phyloP scores from a whole-genome alignment of 108 stramenopile species.

The Skeletonema tropicum region DNA sequence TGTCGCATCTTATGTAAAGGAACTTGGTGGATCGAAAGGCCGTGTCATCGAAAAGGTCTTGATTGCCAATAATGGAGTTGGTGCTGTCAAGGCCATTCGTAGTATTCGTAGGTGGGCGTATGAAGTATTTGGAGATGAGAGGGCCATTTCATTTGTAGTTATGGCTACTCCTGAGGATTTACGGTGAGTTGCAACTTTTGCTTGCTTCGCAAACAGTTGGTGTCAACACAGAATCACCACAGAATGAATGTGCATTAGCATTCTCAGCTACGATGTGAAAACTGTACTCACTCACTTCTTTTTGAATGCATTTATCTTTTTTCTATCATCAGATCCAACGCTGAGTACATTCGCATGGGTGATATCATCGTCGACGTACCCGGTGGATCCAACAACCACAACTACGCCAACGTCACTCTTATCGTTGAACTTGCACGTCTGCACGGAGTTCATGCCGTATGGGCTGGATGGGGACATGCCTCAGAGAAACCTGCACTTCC shows the following conservation, averaged over 20 bases:
- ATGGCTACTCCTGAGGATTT: constrained; percentile 99
- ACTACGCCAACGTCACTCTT: constrained; percentile 99
- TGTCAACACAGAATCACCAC: background rate
- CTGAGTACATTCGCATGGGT: constrained; percentile 99
- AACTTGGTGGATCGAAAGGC: constrained; percentile 69
- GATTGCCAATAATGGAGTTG: constrained; percentile 95
- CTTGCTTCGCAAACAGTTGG: constrained; percentile 4
- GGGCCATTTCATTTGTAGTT: constrained; percentile 94
- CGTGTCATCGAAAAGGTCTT: constrained; percentile 83
- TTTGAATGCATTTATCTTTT: constrained; percentile 6
- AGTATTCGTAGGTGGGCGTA: constrained; percentile 96
- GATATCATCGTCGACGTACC: constrained; percentile 99
- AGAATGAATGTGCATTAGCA: background rate
- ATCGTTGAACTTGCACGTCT: constrained; percentile 98
- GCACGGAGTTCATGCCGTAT: constrained; percentile 98
- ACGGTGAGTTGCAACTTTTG: constrained; percentile 61
- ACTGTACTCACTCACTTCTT: constrained; percentile 2
- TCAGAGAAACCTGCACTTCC: constrained; percentile 97
- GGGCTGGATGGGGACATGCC: constrained; percentile 99
- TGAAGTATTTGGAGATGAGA: constrained; percentile 93
- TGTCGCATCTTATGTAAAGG: constrained; percentile 66
- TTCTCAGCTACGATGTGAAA: background rate
- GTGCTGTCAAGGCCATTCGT: constrained; percentile 97
- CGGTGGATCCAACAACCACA: constrained; percentile 99
- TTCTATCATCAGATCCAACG: constrained; percentile 86